Evolutionary conservation across 441 rosid genomes (phyloP).

Genomic region (Brassica balearica): DNA sequence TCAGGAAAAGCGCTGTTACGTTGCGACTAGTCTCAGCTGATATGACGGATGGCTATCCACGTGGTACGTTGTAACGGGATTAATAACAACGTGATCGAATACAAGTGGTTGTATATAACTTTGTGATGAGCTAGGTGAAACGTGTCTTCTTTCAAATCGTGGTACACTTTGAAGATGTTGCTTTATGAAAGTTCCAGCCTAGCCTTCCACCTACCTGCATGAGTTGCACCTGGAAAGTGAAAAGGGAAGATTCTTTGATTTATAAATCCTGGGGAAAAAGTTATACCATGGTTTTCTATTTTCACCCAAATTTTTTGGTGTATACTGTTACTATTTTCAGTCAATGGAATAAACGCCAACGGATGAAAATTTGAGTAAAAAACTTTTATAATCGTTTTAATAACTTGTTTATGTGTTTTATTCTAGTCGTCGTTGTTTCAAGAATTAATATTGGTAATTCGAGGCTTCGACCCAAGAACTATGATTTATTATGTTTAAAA

Average conservation of each 20-base stretch:
- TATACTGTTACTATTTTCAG: not conserved
- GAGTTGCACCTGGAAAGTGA: conserved; percentile 43
- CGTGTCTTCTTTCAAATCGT: not conserved
- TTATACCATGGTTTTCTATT: not conserved
- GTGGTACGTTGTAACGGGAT: conserved; percentile 10
- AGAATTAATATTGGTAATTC: not conserved
- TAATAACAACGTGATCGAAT: not conserved
- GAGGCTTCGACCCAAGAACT: not conserved
- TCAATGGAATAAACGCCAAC: not conserved
- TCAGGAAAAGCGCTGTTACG: conserved; percentile 33
- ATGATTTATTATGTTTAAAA: not conserved
- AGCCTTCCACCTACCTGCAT: conserved; percentile 30
- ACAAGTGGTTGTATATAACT: conserved; percentile 8
- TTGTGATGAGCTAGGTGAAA: not conserved
- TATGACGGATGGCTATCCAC: conserved; percentile 21
- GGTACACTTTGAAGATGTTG: conserved; percentile 6
- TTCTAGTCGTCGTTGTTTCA: not conserved
- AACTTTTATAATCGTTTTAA: not conserved
- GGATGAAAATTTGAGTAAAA: not conserved
- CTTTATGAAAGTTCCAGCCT: not conserved
- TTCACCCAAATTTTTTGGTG: not conserved
- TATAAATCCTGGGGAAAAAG: not conserved
- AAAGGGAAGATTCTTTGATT: not conserved
- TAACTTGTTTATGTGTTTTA: not conserved
- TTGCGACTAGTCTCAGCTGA: conserved; percentile 9